These are phyloP conservation scores for Heterobasidion occidentale DNA, from an alignment of 1,284 basidiomycete genomes.

Conservation along the genomic window DNA sequence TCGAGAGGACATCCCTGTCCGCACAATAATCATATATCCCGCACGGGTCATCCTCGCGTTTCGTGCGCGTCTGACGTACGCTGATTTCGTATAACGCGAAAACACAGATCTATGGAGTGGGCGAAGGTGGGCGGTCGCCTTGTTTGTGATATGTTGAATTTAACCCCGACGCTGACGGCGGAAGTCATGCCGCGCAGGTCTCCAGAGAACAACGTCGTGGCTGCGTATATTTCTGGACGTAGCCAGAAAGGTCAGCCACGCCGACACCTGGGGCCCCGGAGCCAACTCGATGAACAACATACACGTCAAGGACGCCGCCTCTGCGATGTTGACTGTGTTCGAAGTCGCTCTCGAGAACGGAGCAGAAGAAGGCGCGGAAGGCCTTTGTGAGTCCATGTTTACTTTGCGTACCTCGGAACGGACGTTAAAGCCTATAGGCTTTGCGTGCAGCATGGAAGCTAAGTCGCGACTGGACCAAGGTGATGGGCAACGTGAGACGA, in stretches of 20 bases:
- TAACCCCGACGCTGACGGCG: not conserved
- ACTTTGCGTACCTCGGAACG: not conserved
- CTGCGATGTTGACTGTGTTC: conserved; percentile 24
- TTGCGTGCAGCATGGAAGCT: conserved; percentile 15
- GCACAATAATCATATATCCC: conserved; percentile 32
- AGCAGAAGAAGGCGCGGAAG: conserved; percentile 30
- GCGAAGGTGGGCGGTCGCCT: conserved; percentile 25
- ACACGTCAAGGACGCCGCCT: conserved; percentile 30
- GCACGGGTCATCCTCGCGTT: conserved; percentile 15
- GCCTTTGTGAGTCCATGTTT: conserved; percentile 22
- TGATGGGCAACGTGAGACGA: no score
- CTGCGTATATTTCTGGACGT: conserved; percentile 26
- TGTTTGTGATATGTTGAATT: not conserved
- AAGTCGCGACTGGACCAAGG: no score
- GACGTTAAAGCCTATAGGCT: conserved; percentile 16
- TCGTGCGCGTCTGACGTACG: not conserved
- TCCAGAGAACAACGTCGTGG: conserved; percentile 25
- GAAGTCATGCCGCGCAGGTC: conserved; percentile 13
- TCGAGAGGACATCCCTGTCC: conserved; percentile 29
- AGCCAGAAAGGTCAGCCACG: conserved; percentile 21
- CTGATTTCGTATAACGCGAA: not conserved
- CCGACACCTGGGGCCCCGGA: conserved; percentile 32
- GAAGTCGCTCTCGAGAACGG: conserved; percentile 28
- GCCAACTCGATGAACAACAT: conserved; percentile 28
- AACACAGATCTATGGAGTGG: conserved; percentile 30